A percentile compares a stretch with the other conserved stretches of the same genome.
Conservation (phyloP, 768 basidiomycete genomes). For the Xerocomus brunneocitrinus region DNA sequence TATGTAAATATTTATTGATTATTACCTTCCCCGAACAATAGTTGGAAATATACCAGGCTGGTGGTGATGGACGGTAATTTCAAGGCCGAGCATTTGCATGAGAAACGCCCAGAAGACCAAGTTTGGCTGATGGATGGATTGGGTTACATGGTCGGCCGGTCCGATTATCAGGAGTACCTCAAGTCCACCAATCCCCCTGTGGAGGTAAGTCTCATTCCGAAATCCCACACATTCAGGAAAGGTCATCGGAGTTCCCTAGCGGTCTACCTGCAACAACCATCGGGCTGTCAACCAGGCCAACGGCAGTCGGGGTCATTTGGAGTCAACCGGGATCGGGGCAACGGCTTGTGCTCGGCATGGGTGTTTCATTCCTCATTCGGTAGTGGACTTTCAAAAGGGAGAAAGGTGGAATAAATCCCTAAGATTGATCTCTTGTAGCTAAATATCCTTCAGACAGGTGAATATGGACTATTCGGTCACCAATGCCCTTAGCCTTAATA, state of each 20-base stretch:
- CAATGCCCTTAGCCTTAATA: background rate
- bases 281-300: background rate
- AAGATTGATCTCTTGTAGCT: too few species aligned
- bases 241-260: background rate
- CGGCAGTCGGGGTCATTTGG: fast-evolving
- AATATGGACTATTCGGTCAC: conserved; percentile 9
- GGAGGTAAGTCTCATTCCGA: too few species aligned
- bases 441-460: background rate
- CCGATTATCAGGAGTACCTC: too few species aligned
- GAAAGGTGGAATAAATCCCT: background rate
- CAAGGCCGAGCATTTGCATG: background rate
- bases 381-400: background rate
- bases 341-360: background rate
- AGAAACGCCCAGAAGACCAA: background rate
- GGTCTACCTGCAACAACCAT: conserved; percentile 1
- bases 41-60: background rate
- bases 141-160: too few species aligned
- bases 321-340: background rate
- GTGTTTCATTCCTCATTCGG: background rate
- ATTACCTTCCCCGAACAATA: background rate
- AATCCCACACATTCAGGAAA: too few species aligned
- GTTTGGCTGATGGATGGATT: background rate
- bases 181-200: too few species aligned
- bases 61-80: background rate
- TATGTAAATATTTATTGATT: too few species aligned